These are phyloP conservation scores for Cercophora scortea DNA, from an alignment of 495 filamentous ascomycete species.

Conservation along the genomic window DNA sequence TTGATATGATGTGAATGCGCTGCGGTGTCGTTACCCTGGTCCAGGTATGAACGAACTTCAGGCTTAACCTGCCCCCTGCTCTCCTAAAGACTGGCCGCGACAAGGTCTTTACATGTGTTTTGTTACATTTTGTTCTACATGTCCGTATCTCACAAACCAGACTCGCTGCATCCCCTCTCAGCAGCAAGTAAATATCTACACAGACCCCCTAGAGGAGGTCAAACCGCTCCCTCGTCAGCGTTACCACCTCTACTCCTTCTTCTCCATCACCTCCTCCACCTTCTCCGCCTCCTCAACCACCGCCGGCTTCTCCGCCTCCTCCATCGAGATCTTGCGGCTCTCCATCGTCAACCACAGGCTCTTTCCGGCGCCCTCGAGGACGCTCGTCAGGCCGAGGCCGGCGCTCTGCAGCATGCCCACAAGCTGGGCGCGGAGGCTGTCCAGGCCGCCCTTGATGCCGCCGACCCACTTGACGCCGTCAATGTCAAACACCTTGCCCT, in stretches of 20 bases:
- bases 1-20: too few relatives aligned
- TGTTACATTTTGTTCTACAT: too few relatives aligned
- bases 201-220: too few relatives aligned
- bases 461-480: conserved; percentile 77
- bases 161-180: too few relatives aligned
- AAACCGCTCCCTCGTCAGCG: too few relatives aligned
- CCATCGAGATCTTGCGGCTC: conserved; percentile 64
- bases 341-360: conserved; percentile 80
- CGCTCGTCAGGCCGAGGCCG: conserved; percentile 61
- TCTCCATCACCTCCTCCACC: conserved; percentile 14
- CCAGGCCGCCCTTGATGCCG: conserved; percentile 73
- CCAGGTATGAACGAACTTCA: too few relatives aligned
- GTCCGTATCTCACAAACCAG: too few relatives aligned
- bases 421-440: conserved; percentile 74
- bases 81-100: too few relatives aligned
- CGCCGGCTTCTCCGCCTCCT: conserved; percentile 57
- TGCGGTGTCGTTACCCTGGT: too few relatives aligned
- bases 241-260: conserved; percentile 22
- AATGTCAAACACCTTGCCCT: conserved; percentile 73
- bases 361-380: conserved; percentile 68
- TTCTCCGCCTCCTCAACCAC: conserved; percentile 20
- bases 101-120: too few relatives aligned
- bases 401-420: conserved; percentile 68
- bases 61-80: too few relatives aligned
- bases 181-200: too few relatives aligned